phyloP scores from a whole-genome alignment of 192 early-diverging fungal species.

The Geranomyces variabilis region DNA sequence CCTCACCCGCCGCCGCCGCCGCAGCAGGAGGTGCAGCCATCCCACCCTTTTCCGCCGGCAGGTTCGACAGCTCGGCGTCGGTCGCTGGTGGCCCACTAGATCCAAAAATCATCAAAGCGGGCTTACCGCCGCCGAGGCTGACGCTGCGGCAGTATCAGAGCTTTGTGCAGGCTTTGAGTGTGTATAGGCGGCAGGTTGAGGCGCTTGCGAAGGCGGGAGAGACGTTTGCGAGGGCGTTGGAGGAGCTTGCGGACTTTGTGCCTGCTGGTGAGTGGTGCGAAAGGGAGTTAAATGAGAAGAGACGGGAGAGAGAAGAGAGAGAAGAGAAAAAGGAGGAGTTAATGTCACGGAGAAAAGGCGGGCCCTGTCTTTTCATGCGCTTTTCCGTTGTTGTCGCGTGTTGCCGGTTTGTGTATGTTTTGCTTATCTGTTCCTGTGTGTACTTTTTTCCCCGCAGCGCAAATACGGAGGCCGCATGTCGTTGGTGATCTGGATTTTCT shows the following conservation, averaged over 20 bases:
- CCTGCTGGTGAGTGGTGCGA: constrained; percentile 37
- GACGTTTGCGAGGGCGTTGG: constrained; percentile 54
- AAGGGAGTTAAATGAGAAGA: neutral
- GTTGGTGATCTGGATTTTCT: constrained; percentile 57
- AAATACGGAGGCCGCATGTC: constrained; percentile 37
- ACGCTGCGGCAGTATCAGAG: constrained; percentile 47
- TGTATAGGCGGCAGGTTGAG: constrained; percentile 50
- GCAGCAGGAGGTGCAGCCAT: constrained; percentile 13
- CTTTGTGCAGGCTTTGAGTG: constrained; percentile 50
- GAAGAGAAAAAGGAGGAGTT: neutral
- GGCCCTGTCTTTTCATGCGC: neutral
- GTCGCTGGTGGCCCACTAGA: constrained; percentile 42
- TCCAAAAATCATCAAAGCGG: constrained; percentile 20
- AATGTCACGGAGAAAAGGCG: neutral
- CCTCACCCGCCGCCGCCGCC: neutral
- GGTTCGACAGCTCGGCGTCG: constrained; percentile 22
- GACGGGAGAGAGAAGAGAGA: neutral
- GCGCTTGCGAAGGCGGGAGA: constrained; percentile 50
- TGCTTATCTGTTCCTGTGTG: no score
- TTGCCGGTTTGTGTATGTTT: neutral
- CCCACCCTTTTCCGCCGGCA: constrained; percentile 13
- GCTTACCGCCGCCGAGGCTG: constrained; percentile 37
- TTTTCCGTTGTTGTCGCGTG: neutral
- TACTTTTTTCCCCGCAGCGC: constrained; percentile 31
- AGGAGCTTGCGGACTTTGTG: constrained; percentile 55